These are phyloP conservation scores for Myxozyma melibiosi DNA, from an alignment of 805 yeast genomes.

Conservation along the genomic window DNA sequence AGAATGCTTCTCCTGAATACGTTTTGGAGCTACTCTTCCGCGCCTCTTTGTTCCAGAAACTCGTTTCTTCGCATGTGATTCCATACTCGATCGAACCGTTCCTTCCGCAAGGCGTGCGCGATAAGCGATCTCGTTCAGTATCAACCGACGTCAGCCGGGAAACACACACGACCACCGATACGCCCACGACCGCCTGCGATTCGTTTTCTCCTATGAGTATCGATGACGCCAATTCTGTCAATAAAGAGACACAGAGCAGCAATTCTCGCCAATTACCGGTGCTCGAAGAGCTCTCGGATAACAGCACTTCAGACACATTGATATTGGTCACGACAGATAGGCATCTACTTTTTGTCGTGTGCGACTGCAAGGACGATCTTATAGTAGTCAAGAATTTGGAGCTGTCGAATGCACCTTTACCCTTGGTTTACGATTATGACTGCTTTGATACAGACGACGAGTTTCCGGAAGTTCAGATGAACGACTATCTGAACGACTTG, in stretches of 20 bases:
- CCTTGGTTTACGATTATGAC: conserved; percentile 1
- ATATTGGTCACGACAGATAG: conserved; percentile 18
- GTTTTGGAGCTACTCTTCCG: background rate
- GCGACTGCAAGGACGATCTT: conserved; percentile 6
- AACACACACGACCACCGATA: background rate
- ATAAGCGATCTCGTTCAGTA: background rate
- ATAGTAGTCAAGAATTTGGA: conserved; percentile 12
- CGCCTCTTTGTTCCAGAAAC: conserved; percentile 10
- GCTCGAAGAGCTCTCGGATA: background rate
- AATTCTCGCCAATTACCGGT: background rate
- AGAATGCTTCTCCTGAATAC: background rate
- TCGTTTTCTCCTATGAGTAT: conserved; percentile 6
- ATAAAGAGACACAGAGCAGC: background rate
- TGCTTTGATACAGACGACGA: background rate
- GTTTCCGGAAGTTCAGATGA: background rate
- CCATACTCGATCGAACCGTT: conserved; percentile 13
- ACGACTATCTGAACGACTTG: background rate
- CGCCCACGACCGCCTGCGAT: background rate
- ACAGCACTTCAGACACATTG: conserved; percentile 14
- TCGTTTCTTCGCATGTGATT: conserved; percentile 14
- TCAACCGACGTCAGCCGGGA: background rate
- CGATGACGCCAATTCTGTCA: background rate
- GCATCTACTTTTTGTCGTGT: conserved; percentile 15
- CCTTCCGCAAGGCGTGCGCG: background rate
- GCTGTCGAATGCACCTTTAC: conserved; percentile 2